phyloP scores from a whole-genome alignment of 805 yeast genomes.

The Metschnikowia henanensis region DNA sequence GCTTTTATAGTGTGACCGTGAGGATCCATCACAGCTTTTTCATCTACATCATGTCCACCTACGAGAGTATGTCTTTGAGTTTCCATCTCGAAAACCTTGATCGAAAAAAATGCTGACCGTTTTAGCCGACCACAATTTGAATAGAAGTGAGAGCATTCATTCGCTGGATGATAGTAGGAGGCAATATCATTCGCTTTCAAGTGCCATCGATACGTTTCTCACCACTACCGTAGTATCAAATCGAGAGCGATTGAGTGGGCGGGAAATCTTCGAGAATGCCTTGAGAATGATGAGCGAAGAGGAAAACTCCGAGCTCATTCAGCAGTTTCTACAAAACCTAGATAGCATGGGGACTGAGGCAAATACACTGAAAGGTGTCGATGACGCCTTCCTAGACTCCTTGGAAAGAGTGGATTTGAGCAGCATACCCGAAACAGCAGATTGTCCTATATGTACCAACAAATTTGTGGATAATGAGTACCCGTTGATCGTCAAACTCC shows the following conservation, averaged over 20 bases:
- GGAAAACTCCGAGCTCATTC: constrained; percentile 31
- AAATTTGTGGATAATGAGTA: constrained; percentile 68
- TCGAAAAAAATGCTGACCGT: constrained; percentile 7
- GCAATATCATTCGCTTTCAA: constrained; percentile 31
- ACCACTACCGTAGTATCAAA: constrained; percentile 15
- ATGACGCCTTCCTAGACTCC: constrained; percentile 69
- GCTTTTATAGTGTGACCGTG: neutral
- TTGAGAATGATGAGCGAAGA: constrained; percentile 30
- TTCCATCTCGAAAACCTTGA: neutral
- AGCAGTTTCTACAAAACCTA: constrained; percentile 26
- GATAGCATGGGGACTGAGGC: constrained; percentile 6
- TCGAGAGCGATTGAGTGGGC: constrained; percentile 13
- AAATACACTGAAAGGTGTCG: constrained; percentile 48
- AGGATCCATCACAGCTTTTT: neutral
- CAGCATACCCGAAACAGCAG: constrained; percentile 47
- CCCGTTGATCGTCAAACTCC: constrained; percentile 76
- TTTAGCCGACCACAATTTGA: constrained; percentile 42
- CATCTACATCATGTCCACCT: constrained; percentile 36
- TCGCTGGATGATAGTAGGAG: constrained; percentile 20
- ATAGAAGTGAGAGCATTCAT: constrained; percentile 19
- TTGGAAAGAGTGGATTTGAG: constrained; percentile 61
- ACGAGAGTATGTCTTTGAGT: constrained; percentile 38
- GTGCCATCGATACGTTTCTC: constrained; percentile 38
- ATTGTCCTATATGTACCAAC: constrained; percentile 85
- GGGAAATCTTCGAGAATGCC: constrained; percentile 32